Percentiles rank a stretch among this genome's conserved stretches.
These are phyloP conservation scores for Rauvolfia tetraphylla DNA, from an alignment of 257 asterid genomes.

Conservation along the genomic window DNA sequence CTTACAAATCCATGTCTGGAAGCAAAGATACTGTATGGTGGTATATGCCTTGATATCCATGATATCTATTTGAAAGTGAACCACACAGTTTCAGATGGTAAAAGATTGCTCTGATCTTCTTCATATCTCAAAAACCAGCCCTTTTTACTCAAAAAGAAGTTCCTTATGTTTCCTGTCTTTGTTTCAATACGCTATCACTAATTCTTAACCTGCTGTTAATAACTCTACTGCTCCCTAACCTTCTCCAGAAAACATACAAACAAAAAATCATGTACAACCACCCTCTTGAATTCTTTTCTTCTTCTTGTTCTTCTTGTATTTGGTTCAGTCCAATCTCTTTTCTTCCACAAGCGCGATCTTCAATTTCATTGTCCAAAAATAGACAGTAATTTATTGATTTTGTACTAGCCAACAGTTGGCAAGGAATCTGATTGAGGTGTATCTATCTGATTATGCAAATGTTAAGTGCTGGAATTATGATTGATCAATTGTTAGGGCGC, in stretches of 20 bases:
- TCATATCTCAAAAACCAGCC: neutral
- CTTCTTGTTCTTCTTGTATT: neutral
- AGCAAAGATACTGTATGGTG: neutral
- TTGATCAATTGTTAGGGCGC: neutral
- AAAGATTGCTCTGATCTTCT: neutral
- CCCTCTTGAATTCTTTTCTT: neutral
- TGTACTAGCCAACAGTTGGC: neutral
- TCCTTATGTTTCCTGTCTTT: too few relatives aligned
- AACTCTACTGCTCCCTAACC: neutral
- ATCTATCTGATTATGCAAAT: neutral
- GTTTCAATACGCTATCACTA: too few relatives aligned
- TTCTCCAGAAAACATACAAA: neutral
- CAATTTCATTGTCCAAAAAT: neutral
- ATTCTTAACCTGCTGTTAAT: too few relatives aligned
- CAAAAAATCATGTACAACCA: neutral
- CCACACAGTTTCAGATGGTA: neutral
- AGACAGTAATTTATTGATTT: neutral
- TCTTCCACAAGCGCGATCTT: neutral
- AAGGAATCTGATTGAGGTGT: neutral
- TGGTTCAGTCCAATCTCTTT: neutral
- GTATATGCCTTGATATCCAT: neutral
- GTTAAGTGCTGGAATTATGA: neutral
- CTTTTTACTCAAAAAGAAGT: neutral
- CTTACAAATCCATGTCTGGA: neutral
- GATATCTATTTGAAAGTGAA: neutral